Conservation (phyloP, 2,329 filamentous ascomycete species). For the Fusarium tuaranense region DNA sequence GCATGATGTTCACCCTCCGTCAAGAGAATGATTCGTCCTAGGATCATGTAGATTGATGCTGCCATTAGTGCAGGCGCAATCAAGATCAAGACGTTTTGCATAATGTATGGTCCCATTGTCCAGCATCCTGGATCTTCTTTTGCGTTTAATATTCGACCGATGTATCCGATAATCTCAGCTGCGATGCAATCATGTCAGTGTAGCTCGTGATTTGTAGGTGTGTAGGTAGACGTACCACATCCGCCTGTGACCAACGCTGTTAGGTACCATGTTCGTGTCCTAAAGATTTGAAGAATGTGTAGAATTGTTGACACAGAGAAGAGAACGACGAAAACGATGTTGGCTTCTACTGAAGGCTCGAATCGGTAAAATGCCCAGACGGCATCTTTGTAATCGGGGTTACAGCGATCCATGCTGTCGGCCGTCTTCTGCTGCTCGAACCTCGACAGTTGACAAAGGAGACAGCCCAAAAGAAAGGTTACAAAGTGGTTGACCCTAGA, state of each 20-base stretch:
- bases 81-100: slow-evolving; percentile 53
- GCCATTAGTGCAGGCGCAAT: slow-evolving; percentile 59
- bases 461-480: background rate
- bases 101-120: slow-evolving; percentile 51
- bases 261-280: slow-evolving; percentile 43
- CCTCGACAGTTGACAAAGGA: background rate
- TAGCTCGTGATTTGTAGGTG: too few relatives aligned
- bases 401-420: slow-evolving; percentile 35
- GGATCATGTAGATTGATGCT: slow-evolving; percentile 61
- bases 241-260: slow-evolving; percentile 41
- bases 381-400: slow-evolving; percentile 39
- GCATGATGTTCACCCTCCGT: slow-evolving; percentile 54
- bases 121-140: slow-evolving; percentile 52
- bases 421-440: too few relatives aligned
- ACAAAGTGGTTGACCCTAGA: background rate
- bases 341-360: slow-evolving; percentile 39
- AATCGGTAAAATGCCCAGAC: slow-evolving; percentile 42
- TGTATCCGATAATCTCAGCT: slow-evolving; percentile 53
- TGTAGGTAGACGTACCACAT: slow-evolving; percentile 20
- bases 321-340: slow-evolving; percentile 38
- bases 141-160: slow-evolving; percentile 59
- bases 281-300: slow-evolving; percentile 40
- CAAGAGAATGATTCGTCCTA: slow-evolving; percentile 55
- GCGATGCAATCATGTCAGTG: background rate
- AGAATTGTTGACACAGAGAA: slow-evolving; percentile 39